These are phyloP conservation scores for Macrolepiota fuliginosa DNA, from an alignment of 768 basidiomycete species.

Conservation along the genomic window DNA sequence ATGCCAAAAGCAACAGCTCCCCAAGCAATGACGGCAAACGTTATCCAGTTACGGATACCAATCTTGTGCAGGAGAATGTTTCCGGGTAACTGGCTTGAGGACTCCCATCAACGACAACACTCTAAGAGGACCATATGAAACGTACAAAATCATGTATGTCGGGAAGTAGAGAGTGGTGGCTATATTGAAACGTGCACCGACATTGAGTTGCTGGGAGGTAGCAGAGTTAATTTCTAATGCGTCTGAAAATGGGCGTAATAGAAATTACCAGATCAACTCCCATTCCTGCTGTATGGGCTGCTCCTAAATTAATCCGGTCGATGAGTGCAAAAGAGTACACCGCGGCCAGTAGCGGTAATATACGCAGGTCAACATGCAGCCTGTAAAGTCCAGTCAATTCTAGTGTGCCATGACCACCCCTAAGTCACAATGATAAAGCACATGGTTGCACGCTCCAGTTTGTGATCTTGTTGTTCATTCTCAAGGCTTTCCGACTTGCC, in stretches of 20 bases:
- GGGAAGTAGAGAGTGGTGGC: constrained; percentile 25
- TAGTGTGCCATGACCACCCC: background rate
- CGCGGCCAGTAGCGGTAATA: constrained; percentile 33
- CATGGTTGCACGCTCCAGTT: constrained; percentile 37
- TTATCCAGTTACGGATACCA: constrained; percentile 26
- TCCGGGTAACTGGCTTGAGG: constrained; percentile 29
- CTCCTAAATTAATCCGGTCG: constrained; percentile 32
- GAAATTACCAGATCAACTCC: constrained; percentile 29
- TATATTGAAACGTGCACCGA: constrained; percentile 24
- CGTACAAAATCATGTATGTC: constrained; percentile 25
- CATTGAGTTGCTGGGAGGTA: constrained; percentile 16
- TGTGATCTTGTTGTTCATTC: background rate
- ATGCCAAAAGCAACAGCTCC: constrained; percentile 30
- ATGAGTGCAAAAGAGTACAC: constrained; percentile 34
- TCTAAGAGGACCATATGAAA: background rate
- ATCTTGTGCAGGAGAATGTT: constrained; percentile 26
- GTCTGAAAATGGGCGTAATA: background rate
- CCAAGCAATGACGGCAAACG: constrained; percentile 27
- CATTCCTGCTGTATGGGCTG: constrained; percentile 36
- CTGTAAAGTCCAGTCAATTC: constrained; percentile 16
- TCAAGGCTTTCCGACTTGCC: background rate
- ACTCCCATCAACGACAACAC: background rate
- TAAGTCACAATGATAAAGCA: constrained; percentile 13
- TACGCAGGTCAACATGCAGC: constrained; percentile 30
- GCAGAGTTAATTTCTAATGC: too few species aligned